Base-by-base conservation (phyloP, 352 stramenopile species). In the Saprolegnia diclina region DNA sequence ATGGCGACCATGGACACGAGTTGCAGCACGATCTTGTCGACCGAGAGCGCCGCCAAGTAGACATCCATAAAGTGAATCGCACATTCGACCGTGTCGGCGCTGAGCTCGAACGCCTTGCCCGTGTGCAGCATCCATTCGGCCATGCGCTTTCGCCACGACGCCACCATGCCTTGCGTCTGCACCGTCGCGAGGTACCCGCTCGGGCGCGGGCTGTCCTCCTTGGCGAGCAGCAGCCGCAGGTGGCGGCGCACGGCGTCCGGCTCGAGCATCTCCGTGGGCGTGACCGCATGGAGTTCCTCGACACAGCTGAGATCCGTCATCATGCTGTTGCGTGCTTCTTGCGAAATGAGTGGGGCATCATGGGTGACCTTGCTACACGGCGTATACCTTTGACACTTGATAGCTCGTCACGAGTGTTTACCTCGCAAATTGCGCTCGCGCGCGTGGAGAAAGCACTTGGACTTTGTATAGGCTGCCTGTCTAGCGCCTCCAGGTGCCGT, bases 51-150 rank as follows among this genome's bases (percentile, higher is more conserved):
- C 32, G 76, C 83, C 6, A 92, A 72, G 68, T 87, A 91, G 65
- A 86, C 76, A 68, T 92, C 84, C 70, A 92, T 76, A 65, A 81
- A 89, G 72, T 88, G 78, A 52, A 91, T 77, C 21, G 81, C 81
- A 26, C 74, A 79, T 46, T 66, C 82, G 13, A 90, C 78, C 11
- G 79, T 77, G 67, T 92, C 82, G 62, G 82, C 78, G 21, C 78
- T 78, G 63, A 92, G 73, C 55, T 88, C 80, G 64, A 92, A 91
- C 65, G 86, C 79, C 50, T 83, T 79, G 24, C 81, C 79, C 0
- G 82, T 90, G 77, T 89, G 13, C 54, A 90, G 85, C 84, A 92
- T 92, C 84, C 84, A 92, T 38, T 77, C 82, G 56, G 80, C 89
- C 53, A 92, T 87, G 56, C 86, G 86, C 22, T 79, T 68, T 9